Evolutionary conservation across 768 basidiomycete species (phyloP).

Genomic region (Tylopilus subfusipes): DNA sequence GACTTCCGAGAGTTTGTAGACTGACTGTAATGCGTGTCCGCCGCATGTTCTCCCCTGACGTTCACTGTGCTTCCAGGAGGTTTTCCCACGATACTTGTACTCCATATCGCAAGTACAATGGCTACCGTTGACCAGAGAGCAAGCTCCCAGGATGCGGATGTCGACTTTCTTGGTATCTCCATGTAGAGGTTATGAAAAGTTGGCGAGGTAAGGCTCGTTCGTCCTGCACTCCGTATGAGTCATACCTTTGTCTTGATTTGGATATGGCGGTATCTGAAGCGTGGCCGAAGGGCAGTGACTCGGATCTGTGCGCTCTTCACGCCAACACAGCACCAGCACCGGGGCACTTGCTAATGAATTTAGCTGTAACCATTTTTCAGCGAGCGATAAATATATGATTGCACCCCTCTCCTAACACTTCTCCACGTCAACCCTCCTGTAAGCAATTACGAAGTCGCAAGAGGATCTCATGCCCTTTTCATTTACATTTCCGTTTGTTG

Average conservation of each 20-base stretch:
- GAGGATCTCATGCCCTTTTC: constrained; percentile 5
- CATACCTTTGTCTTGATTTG: constrained; percentile 3
- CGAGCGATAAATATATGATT: constrained; percentile 5
- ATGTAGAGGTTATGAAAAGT: constrained; percentile 5
- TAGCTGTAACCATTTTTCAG: not conserved
- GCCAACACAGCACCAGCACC: constrained; percentile 10
- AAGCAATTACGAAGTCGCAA: not conserved
- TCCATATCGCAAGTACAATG: constrained; percentile 21
- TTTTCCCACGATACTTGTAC: constrained; percentile 7
- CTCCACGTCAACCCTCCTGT: not conserved
- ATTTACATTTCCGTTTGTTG: not conserved
- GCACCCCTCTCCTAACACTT: not conserved
- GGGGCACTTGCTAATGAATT: not conserved
- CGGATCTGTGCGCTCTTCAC: not conserved
- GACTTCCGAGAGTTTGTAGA: not conserved
- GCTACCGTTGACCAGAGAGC: constrained; percentile 20
- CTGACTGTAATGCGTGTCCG: constrained; percentile 18
- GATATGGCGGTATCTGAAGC: not conserved
- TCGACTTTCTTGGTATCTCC: constrained; percentile 7
- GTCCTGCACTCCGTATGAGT: not conserved
- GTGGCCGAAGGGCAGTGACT: not conserved
- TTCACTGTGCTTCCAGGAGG: not conserved
- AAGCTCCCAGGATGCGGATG: constrained; percentile 15
- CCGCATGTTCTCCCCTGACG: not conserved
- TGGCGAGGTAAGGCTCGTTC: not conserved